phyloP scores from a whole-genome alignment of 139 green algal species.

The Medakamo hakoo region DNA sequence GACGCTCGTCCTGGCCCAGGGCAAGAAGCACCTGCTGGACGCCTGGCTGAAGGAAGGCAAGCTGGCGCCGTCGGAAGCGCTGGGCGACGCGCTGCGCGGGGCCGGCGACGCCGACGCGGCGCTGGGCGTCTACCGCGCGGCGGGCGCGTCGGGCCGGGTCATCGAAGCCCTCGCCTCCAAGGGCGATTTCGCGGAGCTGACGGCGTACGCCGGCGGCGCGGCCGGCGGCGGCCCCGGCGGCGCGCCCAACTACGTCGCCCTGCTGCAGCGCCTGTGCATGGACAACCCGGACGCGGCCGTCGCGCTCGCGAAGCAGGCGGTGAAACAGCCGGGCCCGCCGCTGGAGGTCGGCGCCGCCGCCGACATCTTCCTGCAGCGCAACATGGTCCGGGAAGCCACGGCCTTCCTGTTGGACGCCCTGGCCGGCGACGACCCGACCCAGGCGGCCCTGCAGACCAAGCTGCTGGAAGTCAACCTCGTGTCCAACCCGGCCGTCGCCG shows the following conservation, averaged over 20 bases:
- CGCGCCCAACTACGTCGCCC: slow-evolving; percentile 89
- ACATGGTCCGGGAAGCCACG: slow-evolving; percentile 81
- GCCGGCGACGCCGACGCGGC: slow-evolving; percentile 78
- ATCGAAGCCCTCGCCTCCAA: slow-evolving; percentile 72
- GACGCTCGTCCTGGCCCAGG: slow-evolving; percentile 84
- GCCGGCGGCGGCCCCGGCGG: slow-evolving; percentile 55
- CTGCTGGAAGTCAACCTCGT: slow-evolving; percentile 99
- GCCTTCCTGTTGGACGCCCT: slow-evolving; percentile 95
- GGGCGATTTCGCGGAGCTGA: slow-evolving; percentile 85
- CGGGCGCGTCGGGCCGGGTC: slow-evolving; percentile 53
- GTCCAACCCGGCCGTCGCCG: slow-evolving; percentile 89
- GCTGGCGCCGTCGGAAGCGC: slow-evolving; percentile 83
- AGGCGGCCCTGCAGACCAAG: slow-evolving; percentile 84
- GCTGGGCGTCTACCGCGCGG: slow-evolving; percentile 74
- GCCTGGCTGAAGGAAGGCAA: slow-evolving; percentile 93
- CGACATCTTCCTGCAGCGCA: slow-evolving; percentile 92
- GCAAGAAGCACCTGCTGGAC: slow-evolving; percentile 96
- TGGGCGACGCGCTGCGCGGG: slow-evolving; percentile 81
- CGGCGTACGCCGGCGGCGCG: slow-evolving; percentile 11
- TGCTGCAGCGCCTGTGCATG: slow-evolving; percentile 86
- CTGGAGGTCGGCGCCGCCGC: slow-evolving; percentile 87
- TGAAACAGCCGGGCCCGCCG: slow-evolving; percentile 62
- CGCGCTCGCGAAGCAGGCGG: slow-evolving; percentile 84
- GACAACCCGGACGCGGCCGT: slow-evolving; percentile 83
- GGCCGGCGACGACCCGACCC: slow-evolving; percentile 67